A percentile compares a stretch with the other conserved stretches of the same genome.
Conservation (phyloP, 2,329 filamentous ascomycete genomes). For the Onygena corvina region DNA sequence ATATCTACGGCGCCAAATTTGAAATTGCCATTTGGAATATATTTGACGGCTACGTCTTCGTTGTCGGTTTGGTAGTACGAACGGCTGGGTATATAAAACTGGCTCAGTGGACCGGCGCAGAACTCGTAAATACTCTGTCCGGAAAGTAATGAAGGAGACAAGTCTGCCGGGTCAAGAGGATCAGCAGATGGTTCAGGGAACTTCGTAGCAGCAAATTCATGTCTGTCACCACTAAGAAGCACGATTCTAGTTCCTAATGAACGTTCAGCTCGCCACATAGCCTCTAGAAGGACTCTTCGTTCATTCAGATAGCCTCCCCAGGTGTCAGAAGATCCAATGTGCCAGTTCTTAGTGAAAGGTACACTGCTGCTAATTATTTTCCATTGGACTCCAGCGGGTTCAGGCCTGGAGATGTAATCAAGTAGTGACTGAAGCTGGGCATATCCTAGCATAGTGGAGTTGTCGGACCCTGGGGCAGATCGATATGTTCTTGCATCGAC, state of each 20-base stretch:
- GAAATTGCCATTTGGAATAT: conserved; percentile 66
- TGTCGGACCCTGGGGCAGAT: conserved; percentile 37
- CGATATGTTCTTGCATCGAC: conserved; percentile 84
- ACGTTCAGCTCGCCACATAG: conserved; percentile 79
- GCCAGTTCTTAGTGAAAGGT: conserved; percentile 97
- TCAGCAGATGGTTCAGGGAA: conserved; percentile 41
- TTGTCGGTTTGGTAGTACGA: conserved; percentile 73
- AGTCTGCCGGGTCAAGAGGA: conserved; percentile 12
- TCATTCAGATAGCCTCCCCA: conserved; percentile 88
- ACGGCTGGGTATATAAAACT: conserved; percentile 79
- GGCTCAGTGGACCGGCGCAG: conserved; percentile 77
- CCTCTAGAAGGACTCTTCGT: conserved; percentile 65
- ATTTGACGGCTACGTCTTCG: conserved; percentile 76
- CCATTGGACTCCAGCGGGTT: conserved; percentile 72
- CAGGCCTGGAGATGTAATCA: conserved; percentile 59
- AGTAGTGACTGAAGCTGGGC: conserved; percentile 71
- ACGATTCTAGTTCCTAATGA: conserved; percentile 62
- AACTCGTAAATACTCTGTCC: conserved; percentile 62
- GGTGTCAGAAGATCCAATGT: conserved; percentile 72
- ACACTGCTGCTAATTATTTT: conserved; percentile 85
- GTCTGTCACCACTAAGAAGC: conserved; percentile 80
- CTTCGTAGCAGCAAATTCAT: conserved; percentile 87
- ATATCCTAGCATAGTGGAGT: conserved; percentile 78
- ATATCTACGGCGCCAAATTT: conserved; percentile 83
- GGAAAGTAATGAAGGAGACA: conserved; percentile 16